Base-by-base conservation (phyloP, 148 eudicot genomes). In the Arbutus unedo region DNA sequence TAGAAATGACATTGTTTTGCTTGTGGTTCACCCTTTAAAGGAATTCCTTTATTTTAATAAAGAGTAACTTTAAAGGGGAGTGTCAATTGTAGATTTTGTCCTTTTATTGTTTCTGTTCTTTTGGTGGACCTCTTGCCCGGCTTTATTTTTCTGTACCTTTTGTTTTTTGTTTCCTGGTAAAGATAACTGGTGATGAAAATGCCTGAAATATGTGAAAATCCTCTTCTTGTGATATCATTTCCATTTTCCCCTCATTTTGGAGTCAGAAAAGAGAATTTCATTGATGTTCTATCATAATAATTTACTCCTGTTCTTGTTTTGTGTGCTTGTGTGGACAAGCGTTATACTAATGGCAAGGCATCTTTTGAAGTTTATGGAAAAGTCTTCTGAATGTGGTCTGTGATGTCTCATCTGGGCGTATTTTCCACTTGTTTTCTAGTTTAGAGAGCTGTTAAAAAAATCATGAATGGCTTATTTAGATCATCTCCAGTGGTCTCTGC, bases 211-310 rank as follows among this genome's bases (percentile, higher is more conserved):
- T 47, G 31, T 47, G 5, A 18, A 74, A 10, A 19, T 49, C 31
- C 21, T 48, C 48, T 21, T 75, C 78, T 75, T 75, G 43, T 50
- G 78, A 50, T 75, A 10, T 75, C 57, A 21, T 49, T 73, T 25
- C 6, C 16, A n/a, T 74, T 48, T 74, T 9, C 14, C 14, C 14
- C 53, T 74, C 14, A 4, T 8, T 47, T 43, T 50, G 38, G 56
- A 74, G 54, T 75, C 57, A 50, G 54, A n/a, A 44, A 48, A n/a
- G 16, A 48, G 77, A 2, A 74, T 21, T 23, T 21, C 1, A 19
- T 50, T 16, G 68, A 62, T 13, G 31, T 21, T 21, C 38, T 64
- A 21, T 64, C 70, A 64, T 8, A 64, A 23, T 23, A 9, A 8
- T 13, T 76, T 51, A 31, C 38, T 75, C 3, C 13, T 15, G 9